Evolutionary conservation across 164 flowering plant genomes (phyloP).

Genomic region (Cinnamomum micranthum): DNA sequence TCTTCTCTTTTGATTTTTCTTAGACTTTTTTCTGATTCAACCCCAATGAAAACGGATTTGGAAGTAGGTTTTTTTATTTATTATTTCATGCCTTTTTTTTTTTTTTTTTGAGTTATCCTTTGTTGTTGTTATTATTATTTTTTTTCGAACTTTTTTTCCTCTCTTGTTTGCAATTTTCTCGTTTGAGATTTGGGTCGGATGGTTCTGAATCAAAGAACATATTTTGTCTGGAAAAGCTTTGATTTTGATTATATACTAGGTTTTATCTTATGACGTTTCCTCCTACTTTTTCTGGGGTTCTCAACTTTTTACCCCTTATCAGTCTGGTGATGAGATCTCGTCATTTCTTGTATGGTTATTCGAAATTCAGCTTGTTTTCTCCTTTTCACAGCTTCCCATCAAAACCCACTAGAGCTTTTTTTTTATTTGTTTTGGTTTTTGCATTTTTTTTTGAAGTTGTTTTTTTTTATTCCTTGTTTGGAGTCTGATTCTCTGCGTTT

Average conservation of each 20-base stretch:
- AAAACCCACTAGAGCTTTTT: not conserved
- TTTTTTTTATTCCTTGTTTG: not conserved
- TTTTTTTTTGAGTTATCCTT: no score
- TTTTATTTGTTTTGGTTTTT: no score
- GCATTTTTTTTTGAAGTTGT: no score
- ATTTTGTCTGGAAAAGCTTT: not conserved
- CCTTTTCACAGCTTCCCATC: not conserved
- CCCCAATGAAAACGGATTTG: not conserved
- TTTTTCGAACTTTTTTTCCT: no score
- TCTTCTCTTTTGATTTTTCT: constrained; percentile 6
- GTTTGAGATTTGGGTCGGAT: no score
- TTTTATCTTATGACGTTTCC: constrained; percentile 3
- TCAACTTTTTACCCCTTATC: not conserved
- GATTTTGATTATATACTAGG: not conserved
- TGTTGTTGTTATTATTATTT: no score
- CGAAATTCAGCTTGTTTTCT: not conserved
- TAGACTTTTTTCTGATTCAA: not conserved
- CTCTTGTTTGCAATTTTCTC: no score
- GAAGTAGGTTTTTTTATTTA: not conserved
- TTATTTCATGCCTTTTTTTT: no score
- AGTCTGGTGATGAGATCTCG: not conserved
- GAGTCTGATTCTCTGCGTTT: not conserved
- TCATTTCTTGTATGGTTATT: not conserved
- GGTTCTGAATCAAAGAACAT: no score
- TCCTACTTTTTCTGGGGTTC: not conserved